Conservation (phyloP, 2,329 filamentous ascomycete species). For the Apiospora marii region DNA sequence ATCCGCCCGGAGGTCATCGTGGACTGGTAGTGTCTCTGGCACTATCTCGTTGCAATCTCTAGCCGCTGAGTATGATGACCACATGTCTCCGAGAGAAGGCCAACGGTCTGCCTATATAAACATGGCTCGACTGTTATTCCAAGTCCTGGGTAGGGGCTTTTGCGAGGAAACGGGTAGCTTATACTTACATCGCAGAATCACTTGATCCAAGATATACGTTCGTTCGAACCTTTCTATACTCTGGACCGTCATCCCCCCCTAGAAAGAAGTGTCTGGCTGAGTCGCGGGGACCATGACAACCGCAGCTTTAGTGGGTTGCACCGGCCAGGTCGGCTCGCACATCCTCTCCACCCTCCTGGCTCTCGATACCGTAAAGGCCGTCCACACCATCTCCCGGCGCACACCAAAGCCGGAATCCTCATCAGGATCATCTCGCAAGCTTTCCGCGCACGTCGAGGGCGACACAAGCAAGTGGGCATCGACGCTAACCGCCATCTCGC, state of each 20-base stretch:
- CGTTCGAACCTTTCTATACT: background rate
- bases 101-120: background rate
- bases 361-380: conserved; percentile 57
- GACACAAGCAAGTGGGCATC: conserved; percentile 75
- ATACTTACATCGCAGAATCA: background rate
- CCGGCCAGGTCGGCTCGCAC: conserved; percentile 74
- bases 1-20: background rate
- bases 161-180: background rate
- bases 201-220: background rate
- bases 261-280: background rate
- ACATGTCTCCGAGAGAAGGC: background rate
- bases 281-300: conserved; percentile 48
- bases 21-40: background rate
- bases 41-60: background rate
- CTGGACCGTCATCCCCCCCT: too few relatives aligned
- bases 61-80: background rate
- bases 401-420: conserved; percentile 54
- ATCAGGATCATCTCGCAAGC: conserved; percentile 57
- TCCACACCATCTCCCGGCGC: conserved; percentile 74
- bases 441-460: conserved; percentile 70
- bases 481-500: conserved; percentile 62
- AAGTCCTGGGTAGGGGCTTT: background rate
- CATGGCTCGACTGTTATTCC: background rate
- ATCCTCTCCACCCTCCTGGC: conserved; percentile 74
- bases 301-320: conserved; percentile 67